Evolutionary conservation across 2,329 filamentous ascomycete genomes (phyloP).

Genomic region (Albophoma yamanashiensis): DNA sequence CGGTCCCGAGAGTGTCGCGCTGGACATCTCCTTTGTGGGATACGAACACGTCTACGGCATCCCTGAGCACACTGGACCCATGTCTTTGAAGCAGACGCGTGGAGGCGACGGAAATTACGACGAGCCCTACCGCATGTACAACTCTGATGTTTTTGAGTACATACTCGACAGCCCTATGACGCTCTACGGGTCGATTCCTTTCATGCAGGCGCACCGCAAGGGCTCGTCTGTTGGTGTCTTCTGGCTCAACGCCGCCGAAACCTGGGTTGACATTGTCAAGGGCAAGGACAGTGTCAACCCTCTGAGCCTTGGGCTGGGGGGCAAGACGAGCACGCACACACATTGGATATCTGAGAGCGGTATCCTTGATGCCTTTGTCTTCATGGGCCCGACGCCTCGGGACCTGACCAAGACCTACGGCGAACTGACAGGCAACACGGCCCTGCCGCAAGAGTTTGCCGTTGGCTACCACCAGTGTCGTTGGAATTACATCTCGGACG

Average conservation of each 20-base stretch:
- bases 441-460: conserved; percentile 84
- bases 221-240: conserved; percentile 91
- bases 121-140: conserved; percentile 92
- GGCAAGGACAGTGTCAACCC: conserved; percentile 63
- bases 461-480: conserved; percentile 95
- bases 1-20: conserved; percentile 80
- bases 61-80: conserved; percentile 78
- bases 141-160: conserved; percentile 96
- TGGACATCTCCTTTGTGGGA: conserved; percentile 86
- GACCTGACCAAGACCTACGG: conserved; percentile 75
- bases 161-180: conserved; percentile 97
- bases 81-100: conserved; percentile 83
- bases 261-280: conserved; percentile 93
- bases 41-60: conserved; percentile 93
- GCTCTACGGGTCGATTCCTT: conserved; percentile 90
- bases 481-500: conserved; percentile 97
- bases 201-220: conserved; percentile 95
- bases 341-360: conserved; percentile 97
- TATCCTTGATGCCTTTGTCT: conserved; percentile 84
- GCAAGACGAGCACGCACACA: conserved; percentile 70
- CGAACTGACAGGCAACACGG: conserved; percentile 83
- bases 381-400: conserved; percentile 78
- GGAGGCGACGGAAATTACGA: conserved; percentile 76
- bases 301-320: conserved; percentile 57
- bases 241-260: conserved; percentile 95